A percentile compares a stretch with the other conserved stretches of the same genome.
Evolutionary conservation across 2,329 filamentous ascomycete genomes (phyloP).

Genomic region (Incumbomyces lentus): DNA sequence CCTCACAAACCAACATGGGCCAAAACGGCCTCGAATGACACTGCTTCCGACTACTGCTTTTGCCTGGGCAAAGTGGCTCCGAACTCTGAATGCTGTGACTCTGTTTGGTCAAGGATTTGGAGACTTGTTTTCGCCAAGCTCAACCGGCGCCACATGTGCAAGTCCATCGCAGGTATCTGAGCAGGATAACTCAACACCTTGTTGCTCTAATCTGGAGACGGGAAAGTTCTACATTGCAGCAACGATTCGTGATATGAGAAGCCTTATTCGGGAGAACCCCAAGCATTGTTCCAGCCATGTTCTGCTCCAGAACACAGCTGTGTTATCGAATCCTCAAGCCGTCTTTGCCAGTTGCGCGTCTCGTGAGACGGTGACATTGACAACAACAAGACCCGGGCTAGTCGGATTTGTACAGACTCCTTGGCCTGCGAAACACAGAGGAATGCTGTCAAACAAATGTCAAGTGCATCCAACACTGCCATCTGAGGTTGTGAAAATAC

Average conservation of each 20-base stretch:
- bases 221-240: too few species aligned
- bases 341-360: too few species aligned
- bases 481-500: neutral
- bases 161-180: conserved; percentile 22
- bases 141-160: conserved; percentile 10
- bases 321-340: too few species aligned
- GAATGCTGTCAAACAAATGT: neutral
- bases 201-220: neutral
- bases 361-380: too few species aligned
- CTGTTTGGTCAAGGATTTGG: conserved; percentile 23
- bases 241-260: too few species aligned
- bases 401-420: too few species aligned
- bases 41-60: conserved; percentile 13
- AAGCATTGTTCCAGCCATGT: too few species aligned
- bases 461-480: neutral
- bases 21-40: conserved; percentile 16
- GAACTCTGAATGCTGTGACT: conserved; percentile 21
- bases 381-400: too few species aligned
- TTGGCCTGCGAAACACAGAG: too few species aligned
- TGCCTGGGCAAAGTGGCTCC: conserved; percentile 26
- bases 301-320: too few species aligned
- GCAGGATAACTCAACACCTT: conserved; percentile 13
- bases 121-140: conserved; percentile 20
- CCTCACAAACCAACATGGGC: conserved; percentile 8
- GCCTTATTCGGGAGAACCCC: too few species aligned